Evolutionary conservation across 495 filamentous ascomycete genomes (phyloP).

Genomic region (Achaetomiella virescens): DNA sequence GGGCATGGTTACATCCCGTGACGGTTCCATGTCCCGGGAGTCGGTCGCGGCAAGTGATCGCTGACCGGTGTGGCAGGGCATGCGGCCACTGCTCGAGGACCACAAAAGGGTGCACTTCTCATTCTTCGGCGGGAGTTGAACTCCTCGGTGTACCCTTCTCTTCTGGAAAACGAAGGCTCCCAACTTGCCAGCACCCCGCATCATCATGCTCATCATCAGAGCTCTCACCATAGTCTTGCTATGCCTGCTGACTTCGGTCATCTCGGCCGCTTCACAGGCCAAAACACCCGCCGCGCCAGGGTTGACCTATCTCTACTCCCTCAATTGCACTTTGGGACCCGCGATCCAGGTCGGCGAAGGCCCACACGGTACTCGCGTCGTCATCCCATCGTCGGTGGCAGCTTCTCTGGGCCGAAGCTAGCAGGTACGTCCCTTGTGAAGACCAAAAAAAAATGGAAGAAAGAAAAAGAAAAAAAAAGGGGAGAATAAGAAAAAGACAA

Average conservation of each 20-base stretch:
- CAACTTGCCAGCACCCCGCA: too few species aligned
- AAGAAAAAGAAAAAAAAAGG: too few species aligned
- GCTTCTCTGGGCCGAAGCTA: constrained; percentile 19
- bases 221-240: background rate
- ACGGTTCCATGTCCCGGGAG: background rate
- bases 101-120: too few species aligned
- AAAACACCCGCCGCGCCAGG: constrained; percentile 14
- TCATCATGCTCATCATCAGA: background rate
- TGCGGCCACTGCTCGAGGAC: too few species aligned
- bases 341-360: constrained; percentile 14
- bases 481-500: too few species aligned
- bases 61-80: too few species aligned
- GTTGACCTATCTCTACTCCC: constrained; percentile 24
- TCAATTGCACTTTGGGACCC: constrained; percentile 23
- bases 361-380: constrained; percentile 16
- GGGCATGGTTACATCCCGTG: background rate
- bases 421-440: constrained; percentile 1
- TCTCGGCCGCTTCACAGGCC: background rate
- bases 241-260: background rate
- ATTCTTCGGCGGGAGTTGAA: too few species aligned
- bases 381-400: constrained; percentile 25
- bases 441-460: too few species aligned
- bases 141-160: too few species aligned
- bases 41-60: constrained; percentile 3
- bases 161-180: too few species aligned